Percentiles rank a stretch among this genome's conserved stretches.
phyloP scores from a whole-genome alignment of 257 asterid genomes.

The Thymus quinquecostatus region DNA sequence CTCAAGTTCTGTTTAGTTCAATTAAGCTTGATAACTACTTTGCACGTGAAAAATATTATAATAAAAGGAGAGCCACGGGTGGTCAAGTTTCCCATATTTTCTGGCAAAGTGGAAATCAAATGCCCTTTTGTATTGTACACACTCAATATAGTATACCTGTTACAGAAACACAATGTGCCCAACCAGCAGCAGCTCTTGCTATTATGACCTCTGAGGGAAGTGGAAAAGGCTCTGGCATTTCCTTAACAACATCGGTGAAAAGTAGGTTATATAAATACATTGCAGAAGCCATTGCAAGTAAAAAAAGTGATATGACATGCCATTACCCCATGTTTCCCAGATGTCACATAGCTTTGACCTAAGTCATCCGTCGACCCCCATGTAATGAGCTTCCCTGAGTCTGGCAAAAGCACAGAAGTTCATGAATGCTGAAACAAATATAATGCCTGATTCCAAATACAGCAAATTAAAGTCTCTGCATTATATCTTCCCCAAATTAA shows the following conservation, averaged over 20 bases:
- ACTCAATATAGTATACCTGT: slow-evolving; percentile 53
- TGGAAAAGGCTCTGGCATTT: slow-evolving; percentile 98
- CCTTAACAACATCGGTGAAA: slow-evolving; percentile 63
- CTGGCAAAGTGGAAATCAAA: background rate
- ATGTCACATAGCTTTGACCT: slow-evolving; percentile 92
- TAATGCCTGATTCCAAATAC: background rate
- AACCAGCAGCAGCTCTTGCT: slow-evolving; percentile 83
- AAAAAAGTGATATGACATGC: slow-evolving; percentile 15
- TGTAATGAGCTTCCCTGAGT: slow-evolving; percentile 88
- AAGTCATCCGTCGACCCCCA: slow-evolving; percentile 98
- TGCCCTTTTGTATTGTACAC: background rate
- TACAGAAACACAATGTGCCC: slow-evolving; percentile 93
- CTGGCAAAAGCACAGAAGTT: slow-evolving; percentile 45
- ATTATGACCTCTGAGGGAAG: slow-evolving; percentile 73
- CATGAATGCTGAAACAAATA: background rate
- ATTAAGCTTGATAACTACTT: slow-evolving; percentile 7
- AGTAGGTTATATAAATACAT: slow-evolving; percentile 38
- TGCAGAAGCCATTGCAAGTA: slow-evolving; percentile 14
- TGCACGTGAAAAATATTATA: background rate
- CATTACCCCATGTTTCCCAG: slow-evolving; percentile 98
- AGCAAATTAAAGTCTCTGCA: background rate
- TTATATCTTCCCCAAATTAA: slow-evolving; percentile 1
- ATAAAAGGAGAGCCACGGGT: slow-evolving; percentile 1
- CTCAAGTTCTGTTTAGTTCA: slow-evolving; percentile 1
- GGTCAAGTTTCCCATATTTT: slow-evolving; percentile 8